phyloP scores from a whole-genome alignment of 2,329 filamentous ascomycete genomes.

The Trichoderma oligosporum region DNA sequence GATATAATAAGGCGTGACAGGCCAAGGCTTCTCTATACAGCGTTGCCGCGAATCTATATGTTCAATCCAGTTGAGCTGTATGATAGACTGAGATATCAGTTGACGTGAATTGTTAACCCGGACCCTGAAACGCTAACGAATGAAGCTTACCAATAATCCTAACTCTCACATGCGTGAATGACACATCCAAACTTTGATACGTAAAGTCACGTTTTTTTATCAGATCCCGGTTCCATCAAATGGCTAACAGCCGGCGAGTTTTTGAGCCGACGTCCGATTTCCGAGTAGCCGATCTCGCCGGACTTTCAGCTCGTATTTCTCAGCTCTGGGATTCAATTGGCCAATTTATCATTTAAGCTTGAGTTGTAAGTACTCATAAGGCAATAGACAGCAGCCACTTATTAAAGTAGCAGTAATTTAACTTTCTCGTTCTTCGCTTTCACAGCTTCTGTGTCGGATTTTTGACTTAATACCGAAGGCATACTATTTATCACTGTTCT shows the following conservation, averaged over 20 bases:
- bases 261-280: slow-evolving; percentile 12
- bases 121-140: background rate
- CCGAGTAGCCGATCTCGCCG: background rate
- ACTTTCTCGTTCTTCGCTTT: background rate
- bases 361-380: no score
- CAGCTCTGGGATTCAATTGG: background rate
- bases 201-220: slow-evolving; percentile 19
- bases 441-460: background rate
- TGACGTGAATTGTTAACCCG: background rate
- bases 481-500: background rate
- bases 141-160: slow-evolving; percentile 10
- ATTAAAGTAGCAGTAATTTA: background rate
- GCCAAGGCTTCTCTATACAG: slow-evolving; percentile 7
- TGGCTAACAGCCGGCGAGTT: background rate
- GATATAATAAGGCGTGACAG: background rate
- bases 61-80: background rate
- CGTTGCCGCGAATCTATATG: background rate
- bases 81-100: background rate
- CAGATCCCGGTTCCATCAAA: no score
- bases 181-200: slow-evolving; percentile 13
- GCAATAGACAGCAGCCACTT: background rate
- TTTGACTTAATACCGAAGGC: background rate
- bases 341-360: background rate
- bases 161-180: background rate
- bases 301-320: background rate